Evolutionary conservation across 179 eudicot species (phyloP).

Genomic region (Spinacia oleracea): DNA sequence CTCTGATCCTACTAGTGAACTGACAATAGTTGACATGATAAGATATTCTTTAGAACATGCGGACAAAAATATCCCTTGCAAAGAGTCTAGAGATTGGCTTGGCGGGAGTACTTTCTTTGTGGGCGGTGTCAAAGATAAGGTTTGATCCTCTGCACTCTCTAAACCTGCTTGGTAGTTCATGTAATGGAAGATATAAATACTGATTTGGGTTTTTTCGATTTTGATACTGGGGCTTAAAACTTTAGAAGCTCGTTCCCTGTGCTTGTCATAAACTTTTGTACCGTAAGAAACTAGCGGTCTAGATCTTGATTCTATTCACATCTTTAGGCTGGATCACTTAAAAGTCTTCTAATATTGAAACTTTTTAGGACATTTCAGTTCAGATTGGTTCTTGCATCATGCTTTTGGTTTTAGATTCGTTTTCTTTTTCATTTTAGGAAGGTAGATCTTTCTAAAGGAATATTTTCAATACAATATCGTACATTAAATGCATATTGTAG

Average conservation of each 20-base stretch:
- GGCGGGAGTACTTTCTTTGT: slow-evolving; percentile 21
- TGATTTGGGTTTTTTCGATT: neutral
- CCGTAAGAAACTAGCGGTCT: neutral
- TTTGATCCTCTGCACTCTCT: slow-evolving; percentile 22
- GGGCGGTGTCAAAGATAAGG: slow-evolving; percentile 35
- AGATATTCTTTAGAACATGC: slow-evolving; percentile 68
- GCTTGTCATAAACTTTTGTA: neutral
- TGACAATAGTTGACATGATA: slow-evolving; percentile 58
- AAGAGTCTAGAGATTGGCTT: slow-evolving; percentile 37
- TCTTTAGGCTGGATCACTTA: neutral
- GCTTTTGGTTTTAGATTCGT: neutral
- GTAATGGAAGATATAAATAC: neutral
- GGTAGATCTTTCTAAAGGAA: neutral
- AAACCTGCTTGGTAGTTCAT: neutral
- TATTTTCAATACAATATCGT: neutral
- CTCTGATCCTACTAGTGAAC: slow-evolving; percentile 50
- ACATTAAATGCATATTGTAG: neutral
- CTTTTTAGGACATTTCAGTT: neutral
- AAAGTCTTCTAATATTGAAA: neutral
- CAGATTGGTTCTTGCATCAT: neutral
- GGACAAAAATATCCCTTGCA: slow-evolving; percentile 64
- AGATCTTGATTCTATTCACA: neutral
- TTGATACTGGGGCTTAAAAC: neutral
- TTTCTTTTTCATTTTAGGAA: neutral
- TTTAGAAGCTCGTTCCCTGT: neutral